Base-by-base conservation (phyloP, 1,139 yeast genomes). In the Pichia sp. region DNA sequence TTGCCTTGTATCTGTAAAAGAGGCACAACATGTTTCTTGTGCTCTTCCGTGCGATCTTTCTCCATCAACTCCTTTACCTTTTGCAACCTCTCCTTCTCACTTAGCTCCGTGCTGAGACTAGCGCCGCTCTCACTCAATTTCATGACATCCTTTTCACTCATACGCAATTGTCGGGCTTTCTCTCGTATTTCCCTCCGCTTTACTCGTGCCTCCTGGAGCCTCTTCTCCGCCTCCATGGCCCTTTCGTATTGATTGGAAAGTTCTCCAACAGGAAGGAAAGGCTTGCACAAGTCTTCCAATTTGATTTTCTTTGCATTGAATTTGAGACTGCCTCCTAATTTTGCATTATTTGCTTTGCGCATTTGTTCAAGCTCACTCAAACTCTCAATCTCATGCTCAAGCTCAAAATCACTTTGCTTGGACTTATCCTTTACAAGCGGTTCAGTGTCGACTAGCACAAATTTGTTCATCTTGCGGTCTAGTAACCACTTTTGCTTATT, bases 271-370 rank as follows among this genome's bases (percentile, higher is more conserved):
- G 93, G 93, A 23, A 92, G 68, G n/a, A 79, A 77, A 1, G 87
- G 88, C 57, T 81, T 83, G 72, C 98, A 92, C 57, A 93, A 72
- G 55, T 90, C 95, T 0, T 85, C 85, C 87, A 93, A 84, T 0
- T 87, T 85, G 69, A 92, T 82, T 40, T 74, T 73, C 16, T 81
- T 81, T 15, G 80, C 80, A 63, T 88, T 78, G 42, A 85, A 72
- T 6, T 72, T 70, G 43, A 84, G 74, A 26, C 74, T 70, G 11
- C 76, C 72, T 34, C 72, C 70, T 40, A 75, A 69, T 7, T 72
- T 71, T 1, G 78, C 73, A 56, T 80, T 82, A 19, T 73, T 75
- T 5, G 70, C 30, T 58, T 46, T 38, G 52, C 29, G 19, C 26
- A 23, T 46, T 5, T 7, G 15, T 2, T 6, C 7, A 13, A 50